These are phyloP conservation scores for Nemania bipapillata DNA, from an alignment of 2,329 filamentous ascomycete genomes.

Conservation along the genomic window DNA sequence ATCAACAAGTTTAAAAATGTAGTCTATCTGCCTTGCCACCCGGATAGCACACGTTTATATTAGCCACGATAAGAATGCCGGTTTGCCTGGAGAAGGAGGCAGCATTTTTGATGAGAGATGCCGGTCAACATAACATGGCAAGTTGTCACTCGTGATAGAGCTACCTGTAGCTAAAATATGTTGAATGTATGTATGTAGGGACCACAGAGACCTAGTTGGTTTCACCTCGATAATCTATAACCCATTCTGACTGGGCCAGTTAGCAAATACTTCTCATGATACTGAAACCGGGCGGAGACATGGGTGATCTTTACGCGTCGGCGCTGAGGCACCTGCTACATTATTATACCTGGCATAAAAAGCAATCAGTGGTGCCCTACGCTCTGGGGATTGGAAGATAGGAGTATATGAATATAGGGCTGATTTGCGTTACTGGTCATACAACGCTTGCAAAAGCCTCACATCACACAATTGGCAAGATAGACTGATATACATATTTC, in stretches of 20 bases:
- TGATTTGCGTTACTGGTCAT: not conserved
- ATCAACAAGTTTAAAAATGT: slow-evolving; percentile 9
- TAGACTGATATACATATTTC: not conserved
- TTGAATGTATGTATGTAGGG: too few relatives aligned
- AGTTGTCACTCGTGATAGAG: not conserved
- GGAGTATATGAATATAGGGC: not conserved
- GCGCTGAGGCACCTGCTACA: not conserved
- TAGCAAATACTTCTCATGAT: not conserved
- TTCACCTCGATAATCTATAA: not conserved
- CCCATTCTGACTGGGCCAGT: not conserved
- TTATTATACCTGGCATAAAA: slow-evolving; percentile 17
- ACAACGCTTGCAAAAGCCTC: not conserved
- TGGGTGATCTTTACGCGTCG: not conserved
- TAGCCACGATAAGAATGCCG: not conserved
- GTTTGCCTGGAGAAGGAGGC: not conserved
- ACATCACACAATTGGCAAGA: not conserved
- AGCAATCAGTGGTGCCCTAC: slow-evolving; percentile 25
- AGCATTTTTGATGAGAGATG: not conserved
- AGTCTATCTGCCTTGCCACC: not conserved
- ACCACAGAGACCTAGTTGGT: not conserved
- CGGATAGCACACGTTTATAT: not conserved
- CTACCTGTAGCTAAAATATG: not conserved
- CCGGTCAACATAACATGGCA: not conserved
- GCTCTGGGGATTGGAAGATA: not conserved
- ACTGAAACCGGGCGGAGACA: slow-evolving; percentile 20